Conservation (phyloP, 257 asterid genomes). For the Solanum microdontum region DNA sequence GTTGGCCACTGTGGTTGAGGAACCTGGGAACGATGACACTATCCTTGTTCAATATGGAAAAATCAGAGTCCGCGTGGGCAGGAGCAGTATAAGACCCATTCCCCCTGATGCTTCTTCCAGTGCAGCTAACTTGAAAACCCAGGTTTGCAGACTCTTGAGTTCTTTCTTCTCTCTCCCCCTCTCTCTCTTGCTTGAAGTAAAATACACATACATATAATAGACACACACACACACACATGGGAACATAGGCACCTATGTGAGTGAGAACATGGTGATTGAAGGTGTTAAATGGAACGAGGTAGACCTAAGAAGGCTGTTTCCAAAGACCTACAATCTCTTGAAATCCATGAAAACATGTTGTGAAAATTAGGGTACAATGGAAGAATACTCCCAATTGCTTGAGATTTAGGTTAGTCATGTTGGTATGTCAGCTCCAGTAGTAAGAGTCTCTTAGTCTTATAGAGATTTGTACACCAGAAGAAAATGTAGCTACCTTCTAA, state of each 20-base stretch:
- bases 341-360: background rate
- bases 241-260: background rate
- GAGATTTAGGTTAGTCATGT: background rate
- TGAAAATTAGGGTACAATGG: background rate
- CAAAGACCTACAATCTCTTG: background rate
- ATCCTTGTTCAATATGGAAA: conserved; percentile 82
- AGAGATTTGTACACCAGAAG: background rate
- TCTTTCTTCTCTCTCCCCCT: background rate
- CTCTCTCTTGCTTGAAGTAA: background rate
- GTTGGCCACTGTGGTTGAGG: conserved; percentile 76
- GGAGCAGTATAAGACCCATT: conserved; percentile 31
- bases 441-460: background rate
- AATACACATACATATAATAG: background rate
- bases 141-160: conserved; percentile 20
- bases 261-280: background rate
- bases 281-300: background rate
- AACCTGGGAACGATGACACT: conserved; percentile 58
- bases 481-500: background rate
- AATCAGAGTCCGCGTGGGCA: conserved; percentile 46
- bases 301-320: background rate
- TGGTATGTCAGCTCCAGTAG: background rate
- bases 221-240: background rate
- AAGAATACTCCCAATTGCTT: background rate
- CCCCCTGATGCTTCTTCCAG: conserved; percentile 17
- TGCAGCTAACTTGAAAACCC: conserved; percentile 27